Evolutionary conservation across 768 basidiomycete genomes (phyloP).

Genomic region (Paxillus ammoniavirescens): DNA sequence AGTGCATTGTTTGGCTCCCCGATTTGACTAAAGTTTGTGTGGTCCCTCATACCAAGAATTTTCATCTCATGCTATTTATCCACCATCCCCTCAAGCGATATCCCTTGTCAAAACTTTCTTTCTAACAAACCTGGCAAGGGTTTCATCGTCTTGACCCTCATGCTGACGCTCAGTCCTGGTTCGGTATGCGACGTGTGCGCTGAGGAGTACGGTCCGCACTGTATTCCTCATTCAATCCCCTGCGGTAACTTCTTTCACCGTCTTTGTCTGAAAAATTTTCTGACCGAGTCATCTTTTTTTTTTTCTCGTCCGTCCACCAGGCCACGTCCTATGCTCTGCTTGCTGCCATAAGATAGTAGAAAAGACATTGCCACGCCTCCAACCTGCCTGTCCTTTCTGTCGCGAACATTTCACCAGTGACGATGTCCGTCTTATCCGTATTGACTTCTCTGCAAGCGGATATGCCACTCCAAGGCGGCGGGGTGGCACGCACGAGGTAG

Average conservation of each 20-base stretch:
- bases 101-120: conserved; percentile 42
- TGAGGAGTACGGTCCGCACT: conserved; percentile 76
- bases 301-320: conserved; percentile 33
- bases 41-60: conserved; percentile 28
- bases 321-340: conserved; percentile 75
- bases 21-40: conserved; percentile 28
- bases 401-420: conserved; percentile 70
- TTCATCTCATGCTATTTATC: conserved; percentile 49
- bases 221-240: conserved; percentile 76
- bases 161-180: conserved; percentile 82
- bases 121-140: conserved; percentile 39
- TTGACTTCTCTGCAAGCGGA: conserved; percentile 70
- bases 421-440: conserved; percentile 71
- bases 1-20: conserved; percentile 31
- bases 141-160: conserved; percentile 43
- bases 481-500: conserved; percentile 48
- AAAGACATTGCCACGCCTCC: conserved; percentile 67
- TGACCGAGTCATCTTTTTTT: conserved; percentile 3
- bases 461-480: conserved; percentile 65
- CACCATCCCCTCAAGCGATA: conserved; percentile 41
- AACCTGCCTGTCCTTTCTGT: conserved; percentile 84
- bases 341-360: conserved; percentile 82
- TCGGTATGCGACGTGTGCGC: conserved; percentile 89
- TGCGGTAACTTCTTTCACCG: conserved; percentile 50
- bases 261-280: conserved; percentile 23